Conservation (phyloP, 2,329 filamentous ascomycete species). For the Gliomastix tumulicola region DNA sequence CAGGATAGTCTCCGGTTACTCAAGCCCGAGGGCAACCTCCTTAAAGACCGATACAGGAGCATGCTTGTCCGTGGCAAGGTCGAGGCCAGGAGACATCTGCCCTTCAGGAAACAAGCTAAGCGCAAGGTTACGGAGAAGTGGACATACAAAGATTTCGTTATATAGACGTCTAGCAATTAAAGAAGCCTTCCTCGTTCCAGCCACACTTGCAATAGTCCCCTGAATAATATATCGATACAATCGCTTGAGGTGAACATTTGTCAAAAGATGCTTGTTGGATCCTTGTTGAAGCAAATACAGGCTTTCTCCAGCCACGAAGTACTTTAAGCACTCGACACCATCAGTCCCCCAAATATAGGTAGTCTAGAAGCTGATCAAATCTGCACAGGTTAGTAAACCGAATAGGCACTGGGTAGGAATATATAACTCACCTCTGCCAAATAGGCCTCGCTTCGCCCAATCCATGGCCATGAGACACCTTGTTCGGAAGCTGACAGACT, state of each 20-base stretch:
- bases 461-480: conserved; percentile 91
- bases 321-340: no score
- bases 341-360: no score
- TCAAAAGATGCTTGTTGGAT: no score
- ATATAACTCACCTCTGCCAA: conserved; percentile 86
- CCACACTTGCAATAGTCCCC: no score
- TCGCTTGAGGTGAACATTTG: no score
- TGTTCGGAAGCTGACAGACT: conserved; percentile 91
- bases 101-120: conserved; percentile 77
- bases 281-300: no score
- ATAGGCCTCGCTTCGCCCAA: conserved; percentile 93
- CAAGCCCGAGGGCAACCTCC: conserved; percentile 91
- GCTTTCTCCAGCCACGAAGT: no score
- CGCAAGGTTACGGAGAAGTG: conserved; percentile 88
- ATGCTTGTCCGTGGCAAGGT: conserved; percentile 84
- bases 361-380: conserved; percentile 49
- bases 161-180: conserved; percentile 11
- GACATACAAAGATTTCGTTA: conserved; percentile 85
- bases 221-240: no score
- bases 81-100: conserved; percentile 71
- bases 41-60: conserved; percentile 87
- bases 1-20: conserved; percentile 74
- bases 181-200: no score
- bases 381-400: no score
- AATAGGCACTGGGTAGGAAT: no score